These are phyloP conservation scores for Trichoderma koningiopsis DNA, from an alignment of 2,329 filamentous ascomycete genomes.

Conservation along the genomic window DNA sequence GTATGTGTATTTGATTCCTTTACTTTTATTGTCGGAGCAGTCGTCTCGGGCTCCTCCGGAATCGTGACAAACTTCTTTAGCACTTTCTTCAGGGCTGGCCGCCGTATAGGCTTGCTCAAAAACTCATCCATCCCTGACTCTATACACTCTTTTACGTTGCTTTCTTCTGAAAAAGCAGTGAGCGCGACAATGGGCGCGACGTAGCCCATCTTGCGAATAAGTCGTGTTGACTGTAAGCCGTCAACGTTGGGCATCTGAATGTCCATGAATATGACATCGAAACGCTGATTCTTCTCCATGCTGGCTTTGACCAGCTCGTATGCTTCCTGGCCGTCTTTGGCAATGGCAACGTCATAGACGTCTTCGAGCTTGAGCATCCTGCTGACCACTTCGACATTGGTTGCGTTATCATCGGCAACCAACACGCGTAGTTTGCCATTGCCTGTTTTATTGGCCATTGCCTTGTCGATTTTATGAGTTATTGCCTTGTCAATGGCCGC, in stretches of 20 bases:
- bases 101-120: constrained; percentile 72
- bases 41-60: constrained; percentile 58
- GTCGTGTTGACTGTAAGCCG: constrained; percentile 79
- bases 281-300: constrained; percentile 72
- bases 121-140: constrained; percentile 94
- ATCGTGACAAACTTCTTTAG: constrained; percentile 83
- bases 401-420: constrained; percentile 72
- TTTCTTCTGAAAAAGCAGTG: constrained; percentile 88
- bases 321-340: constrained; percentile 83
- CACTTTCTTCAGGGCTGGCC: constrained; percentile 84
- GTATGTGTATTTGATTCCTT: background rate
- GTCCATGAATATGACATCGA: constrained; percentile 95
- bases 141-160: constrained; percentile 82
- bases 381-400: constrained; percentile 61
- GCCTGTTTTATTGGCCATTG: constrained; percentile 58
- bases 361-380: constrained; percentile 74
- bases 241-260: constrained; percentile 95
- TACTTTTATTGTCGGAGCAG: constrained; percentile 1
- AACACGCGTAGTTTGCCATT: constrained; percentile 73
- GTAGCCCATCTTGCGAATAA: constrained; percentile 87
- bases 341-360: constrained; percentile 85
- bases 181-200: constrained; percentile 85
- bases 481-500: constrained; percentile 67
- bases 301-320: constrained; percentile 81
- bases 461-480: constrained; percentile 55